A percentile compares a stretch with the other conserved stretches of the same genome.
These are phyloP conservation scores for Claviceps arundinis DNA, from an alignment of 2,329 filamentous ascomycete genomes.

Conservation along the genomic window DNA sequence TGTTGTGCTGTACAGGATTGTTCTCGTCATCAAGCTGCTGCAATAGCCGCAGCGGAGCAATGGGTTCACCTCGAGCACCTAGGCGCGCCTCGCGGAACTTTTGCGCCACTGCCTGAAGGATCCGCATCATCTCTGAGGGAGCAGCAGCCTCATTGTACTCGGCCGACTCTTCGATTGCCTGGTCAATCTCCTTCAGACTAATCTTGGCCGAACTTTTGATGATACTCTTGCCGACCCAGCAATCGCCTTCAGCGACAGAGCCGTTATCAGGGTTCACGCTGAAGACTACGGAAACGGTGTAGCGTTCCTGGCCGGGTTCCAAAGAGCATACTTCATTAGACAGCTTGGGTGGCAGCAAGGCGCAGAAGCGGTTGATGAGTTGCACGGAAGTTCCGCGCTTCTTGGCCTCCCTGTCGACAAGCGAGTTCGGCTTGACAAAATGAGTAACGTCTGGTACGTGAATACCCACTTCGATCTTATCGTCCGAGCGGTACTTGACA, in stretches of 20 bases:
- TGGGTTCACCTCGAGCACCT: conserved; percentile 62
- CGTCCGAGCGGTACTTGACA: conserved; percentile 70
- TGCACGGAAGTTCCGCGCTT: conserved; percentile 96
- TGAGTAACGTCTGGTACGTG: conserved; percentile 92
- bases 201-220: conserved; percentile 85
- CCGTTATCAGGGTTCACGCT: conserved; percentile 74
- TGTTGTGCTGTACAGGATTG: conserved; percentile 88
- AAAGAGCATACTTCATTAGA: conserved; percentile 81
- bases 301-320: conserved; percentile 71
- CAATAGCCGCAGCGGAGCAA: conserved; percentile 75
- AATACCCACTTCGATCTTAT: conserved; percentile 84
- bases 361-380: conserved; percentile 73
- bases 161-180: conserved; percentile 53
- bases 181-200: conserved; percentile 74
- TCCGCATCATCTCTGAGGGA: conserved; percentile 63
- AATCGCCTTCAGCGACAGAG: conserved; percentile 66
- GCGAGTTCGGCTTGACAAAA: conserved; percentile 90
- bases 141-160: conserved; percentile 52
- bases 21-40: conserved; percentile 97
- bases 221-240: conserved; percentile 87
- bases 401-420: conserved; percentile 93
- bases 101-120: conserved; percentile 67
- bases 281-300: conserved; percentile 89
- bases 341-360: conserved; percentile 79
- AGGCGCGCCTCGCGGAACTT: conserved; percentile 86